Evolutionary conservation across 1,284 basidiomycete genomes (phyloP).

Genomic region (Fomitiporia mediterranea): DNA sequence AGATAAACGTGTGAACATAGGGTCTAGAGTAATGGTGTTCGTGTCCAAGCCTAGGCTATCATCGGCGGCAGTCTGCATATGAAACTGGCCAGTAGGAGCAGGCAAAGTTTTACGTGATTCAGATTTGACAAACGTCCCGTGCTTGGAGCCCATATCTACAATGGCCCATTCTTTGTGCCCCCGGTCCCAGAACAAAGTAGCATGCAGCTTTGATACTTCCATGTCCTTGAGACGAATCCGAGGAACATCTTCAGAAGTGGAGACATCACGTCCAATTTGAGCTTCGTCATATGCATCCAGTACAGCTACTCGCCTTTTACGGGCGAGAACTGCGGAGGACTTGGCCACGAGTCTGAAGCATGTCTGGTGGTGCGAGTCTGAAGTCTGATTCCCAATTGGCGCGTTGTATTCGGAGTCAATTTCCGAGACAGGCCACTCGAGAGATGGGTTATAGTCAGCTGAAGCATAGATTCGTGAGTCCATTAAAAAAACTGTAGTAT

Average conservation of each 20-base stretch:
- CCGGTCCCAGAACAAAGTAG: conserved; percentile 67
- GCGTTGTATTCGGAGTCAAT: conserved; percentile 9
- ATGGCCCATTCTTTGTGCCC: conserved; percentile 55
- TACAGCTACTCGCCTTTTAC: conserved; percentile 47
- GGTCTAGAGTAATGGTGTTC: conserved; percentile 14
- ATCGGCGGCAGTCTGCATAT: not conserved
- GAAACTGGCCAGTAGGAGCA: not conserved
- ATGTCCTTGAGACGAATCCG: conserved; percentile 74
- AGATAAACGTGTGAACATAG: conserved; percentile 46
- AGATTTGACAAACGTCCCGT: conserved; percentile 60
- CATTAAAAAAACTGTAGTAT: too few species aligned
- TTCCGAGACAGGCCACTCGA: conserved; percentile 50
- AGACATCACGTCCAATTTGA: conserved; percentile 66
- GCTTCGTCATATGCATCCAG: conserved; percentile 59
- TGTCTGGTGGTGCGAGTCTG: conserved; percentile 23
- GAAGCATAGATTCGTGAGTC: not conserved
- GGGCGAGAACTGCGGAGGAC: conserved; percentile 47
- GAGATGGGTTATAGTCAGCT: conserved; percentile 41
- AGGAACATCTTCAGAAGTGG: conserved; percentile 46
- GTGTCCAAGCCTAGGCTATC: not conserved
- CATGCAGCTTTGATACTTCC: conserved; percentile 74
- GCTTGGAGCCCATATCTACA: conserved; percentile 79
- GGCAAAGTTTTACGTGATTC: not conserved
- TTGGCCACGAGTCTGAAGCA: conserved; percentile 55
- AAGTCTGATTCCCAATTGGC: not conserved